A percentile compares a stretch with the other conserved stretches of the same genome.
Evolutionary conservation across 345 rosid species (phyloP).

Genomic region (Rhodamnia argentea): DNA sequence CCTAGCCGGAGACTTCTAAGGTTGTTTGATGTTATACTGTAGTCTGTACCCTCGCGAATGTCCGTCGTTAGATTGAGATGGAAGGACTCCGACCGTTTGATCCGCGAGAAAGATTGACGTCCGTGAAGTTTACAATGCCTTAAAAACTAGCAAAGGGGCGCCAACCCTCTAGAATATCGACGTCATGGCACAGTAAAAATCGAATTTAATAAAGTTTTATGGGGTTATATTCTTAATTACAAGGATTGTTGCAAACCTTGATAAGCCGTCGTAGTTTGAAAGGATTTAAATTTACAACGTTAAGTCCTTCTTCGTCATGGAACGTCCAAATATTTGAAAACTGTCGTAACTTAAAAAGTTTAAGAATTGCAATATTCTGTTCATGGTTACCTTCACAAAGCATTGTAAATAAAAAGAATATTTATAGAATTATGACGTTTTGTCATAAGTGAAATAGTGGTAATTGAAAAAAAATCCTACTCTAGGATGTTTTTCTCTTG

Average conservation of each 20-base stretch:
- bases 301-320: background rate
- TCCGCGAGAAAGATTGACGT: no score
- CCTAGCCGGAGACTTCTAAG: background rate
- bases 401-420: no score
- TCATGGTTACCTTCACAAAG: background rate
- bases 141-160: background rate
- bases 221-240: background rate
- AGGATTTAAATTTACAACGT: fast-evolving
- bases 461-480: background rate
- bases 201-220: background rate
- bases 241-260: fast-evolving
- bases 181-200: background rate
- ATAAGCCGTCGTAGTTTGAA: background rate
- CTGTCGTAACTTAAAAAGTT: background rate
- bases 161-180: fast-evolving
- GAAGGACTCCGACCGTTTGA: no score
- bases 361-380: background rate
- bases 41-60: no score
- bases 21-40: no score
- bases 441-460: background rate
- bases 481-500: no score
- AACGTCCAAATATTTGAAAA: background rate
- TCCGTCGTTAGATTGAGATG: no score
- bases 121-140: background rate
- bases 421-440: no score